Base-by-base conservation (phyloP, 1,284 basidiomycete species). In the Fomitopsis schrenkii region DNA sequence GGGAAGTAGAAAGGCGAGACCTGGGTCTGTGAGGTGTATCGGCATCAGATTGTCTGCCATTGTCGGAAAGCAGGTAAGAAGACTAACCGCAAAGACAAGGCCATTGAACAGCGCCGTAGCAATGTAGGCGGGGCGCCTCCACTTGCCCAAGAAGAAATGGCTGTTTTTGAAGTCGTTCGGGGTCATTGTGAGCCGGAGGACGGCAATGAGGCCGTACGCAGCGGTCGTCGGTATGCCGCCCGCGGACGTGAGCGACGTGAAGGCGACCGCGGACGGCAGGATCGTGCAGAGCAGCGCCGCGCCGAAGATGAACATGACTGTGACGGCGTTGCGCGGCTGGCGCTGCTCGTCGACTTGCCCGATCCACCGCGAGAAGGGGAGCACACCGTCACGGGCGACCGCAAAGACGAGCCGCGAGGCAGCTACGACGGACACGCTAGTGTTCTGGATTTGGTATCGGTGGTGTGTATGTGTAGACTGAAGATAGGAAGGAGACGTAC, bases 1-100 rank as follows among this genome's bases (percentile, higher is more conserved):
- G 93, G 91, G 78, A 91, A 94, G 71, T 80, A 83, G 79, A 93
- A 94, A 1, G 93, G 93, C 42, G 91, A 93, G 58, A 92, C 78
- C 75, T 88, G 84, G 59, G 88, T 85, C 88, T 90, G 67, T 57
- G 62, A 40, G 33, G 36, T 30, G 15, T 30, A 12, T 41, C n/a
- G 45, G 14, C 9, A 22, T 30, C 35, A 4, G 22, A 5, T 7
- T 3, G 8, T 5, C 8, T 26, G 8, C 14, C 2, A n/a, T n/a
- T 35, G 22, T 33, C 30, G 8, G 17, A 42, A n/a, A 22, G 17
- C 44, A 12, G 30, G 30, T 8, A 3, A 33, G 12, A 38, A 15
- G 12, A 75, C 88, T 66, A 68, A 92, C 90, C 28, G 87, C 77
- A 67, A 94, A 87, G 15, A 94, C 74, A 14, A 94, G 70, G 0